phyloP scores from a whole-genome alignment of 2,329 filamentous ascomycete genomes.

The Herpomyces periplanetae region DNA sequence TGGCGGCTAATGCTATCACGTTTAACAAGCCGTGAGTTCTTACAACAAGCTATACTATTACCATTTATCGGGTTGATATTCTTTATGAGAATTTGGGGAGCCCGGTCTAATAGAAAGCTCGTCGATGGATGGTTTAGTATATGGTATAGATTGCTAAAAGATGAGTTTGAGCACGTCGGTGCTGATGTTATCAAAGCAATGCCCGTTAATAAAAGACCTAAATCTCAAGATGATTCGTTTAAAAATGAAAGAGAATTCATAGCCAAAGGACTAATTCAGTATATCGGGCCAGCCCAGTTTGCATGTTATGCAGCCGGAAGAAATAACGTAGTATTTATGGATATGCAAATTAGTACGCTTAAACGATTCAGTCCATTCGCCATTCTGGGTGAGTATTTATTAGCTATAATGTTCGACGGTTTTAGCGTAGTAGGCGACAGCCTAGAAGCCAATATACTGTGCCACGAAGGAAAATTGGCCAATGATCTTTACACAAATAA shows the following conservation, averaged over 20 bases:
- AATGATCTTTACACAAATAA: slow-evolving; percentile 12
- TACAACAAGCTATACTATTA: slow-evolving; percentile 44
- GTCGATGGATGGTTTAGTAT: slow-evolving; percentile 41
- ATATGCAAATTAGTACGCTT: slow-evolving; percentile 37
- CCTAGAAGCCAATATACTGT: slow-evolving; percentile 32
- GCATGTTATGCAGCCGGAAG: slow-evolving; percentile 57
- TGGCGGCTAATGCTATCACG: too few species aligned
- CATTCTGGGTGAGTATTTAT: slow-evolving; percentile 20
- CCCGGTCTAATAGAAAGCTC: slow-evolving; percentile 34
- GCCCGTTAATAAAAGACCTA: slow-evolving; percentile 8
- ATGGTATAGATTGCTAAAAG: slow-evolving; percentile 26
- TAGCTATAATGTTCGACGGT: slow-evolving; percentile 44
- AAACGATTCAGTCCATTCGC: slow-evolving; percentile 54
- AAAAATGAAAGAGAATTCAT: slow-evolving; percentile 8
- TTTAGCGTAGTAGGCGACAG: slow-evolving; percentile 26
- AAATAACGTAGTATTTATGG: slow-evolving; percentile 64
- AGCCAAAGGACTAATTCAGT: slow-evolving; percentile 26
- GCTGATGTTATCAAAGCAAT: slow-evolving; percentile 11
- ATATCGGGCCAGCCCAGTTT: slow-evolving; percentile 60
- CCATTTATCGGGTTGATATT: slow-evolving; percentile 32
- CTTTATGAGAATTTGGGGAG: slow-evolving; percentile 39
- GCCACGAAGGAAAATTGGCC: slow-evolving; percentile 15
- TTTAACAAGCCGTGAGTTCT: too few species aligned
- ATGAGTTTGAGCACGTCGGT: slow-evolving; percentile 58
- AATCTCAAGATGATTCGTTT: slow-evolving; percentile 6